These are phyloP conservation scores for Saccharum officinarum DNA, from an alignment of 176 grass and related monocot genomes.

Conservation along the genomic window DNA sequence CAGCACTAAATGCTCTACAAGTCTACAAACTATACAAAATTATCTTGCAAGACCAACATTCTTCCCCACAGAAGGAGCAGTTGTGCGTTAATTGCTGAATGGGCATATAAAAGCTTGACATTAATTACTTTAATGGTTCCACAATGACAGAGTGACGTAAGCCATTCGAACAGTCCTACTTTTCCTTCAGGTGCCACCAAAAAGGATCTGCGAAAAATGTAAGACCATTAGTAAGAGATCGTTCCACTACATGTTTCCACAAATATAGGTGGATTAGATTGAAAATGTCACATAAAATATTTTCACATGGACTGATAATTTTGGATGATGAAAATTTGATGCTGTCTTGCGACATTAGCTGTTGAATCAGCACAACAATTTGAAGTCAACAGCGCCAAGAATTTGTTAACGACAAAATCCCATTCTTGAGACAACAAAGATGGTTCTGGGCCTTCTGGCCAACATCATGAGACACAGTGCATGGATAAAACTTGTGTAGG, in stretches of 20 bases:
- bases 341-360: neutral
- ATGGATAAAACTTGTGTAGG: neutral
- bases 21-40: constrained; percentile 28
- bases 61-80: neutral
- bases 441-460: neutral
- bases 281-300: neutral
- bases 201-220: constrained; percentile 32
- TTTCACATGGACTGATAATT: neutral
- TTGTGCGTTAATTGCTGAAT: neutral
- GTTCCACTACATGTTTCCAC: neutral
- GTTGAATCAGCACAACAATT: constrained; percentile 16
- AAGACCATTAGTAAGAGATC: neutral
- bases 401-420: neutral
- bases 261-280: neutral
- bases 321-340: neutral
- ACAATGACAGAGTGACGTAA: constrained; percentile 1
- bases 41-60: constrained; percentile 12
- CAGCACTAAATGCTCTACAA: constrained; percentile 9
- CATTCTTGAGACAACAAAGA: neutral
- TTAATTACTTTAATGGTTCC: constrained; percentile 8
- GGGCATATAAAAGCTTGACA: neutral
- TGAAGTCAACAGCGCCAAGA: neutral
- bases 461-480: neutral
- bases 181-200: constrained; percentile 3
- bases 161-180: neutral